Percentiles rank a stretch among this genome's conserved stretches.
phyloP scores from a whole-genome alignment of 2,329 filamentous ascomycete genomes.

The Pseudocercospora crystallina region DNA sequence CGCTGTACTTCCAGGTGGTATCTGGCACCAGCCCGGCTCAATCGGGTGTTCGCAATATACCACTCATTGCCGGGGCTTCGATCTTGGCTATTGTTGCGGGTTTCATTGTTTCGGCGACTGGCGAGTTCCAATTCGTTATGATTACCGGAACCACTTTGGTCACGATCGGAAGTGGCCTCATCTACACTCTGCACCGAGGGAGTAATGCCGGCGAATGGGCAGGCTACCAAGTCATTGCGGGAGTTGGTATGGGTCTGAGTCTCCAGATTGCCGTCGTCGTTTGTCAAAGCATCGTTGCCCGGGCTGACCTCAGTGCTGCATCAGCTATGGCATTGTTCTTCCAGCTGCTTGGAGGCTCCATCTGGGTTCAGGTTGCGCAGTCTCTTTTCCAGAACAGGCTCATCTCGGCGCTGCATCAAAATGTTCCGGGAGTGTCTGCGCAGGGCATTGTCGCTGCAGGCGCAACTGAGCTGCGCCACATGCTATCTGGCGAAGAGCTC shows the following conservation, averaged over 20 bases:
- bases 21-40: slow-evolving; percentile 43
- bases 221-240: slow-evolving; percentile 34
- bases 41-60: slow-evolving; percentile 46
- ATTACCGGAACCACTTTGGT: slow-evolving; percentile 8
- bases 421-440: slow-evolving; percentile 43
- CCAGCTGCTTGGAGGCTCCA: slow-evolving; percentile 42
- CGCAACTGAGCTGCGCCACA: slow-evolving; percentile 57
- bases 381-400: slow-evolving; percentile 44
- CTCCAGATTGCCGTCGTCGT: slow-evolving; percentile 43
- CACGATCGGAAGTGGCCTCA: slow-evolving; percentile 18
- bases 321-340: slow-evolving; percentile 42
- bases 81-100: slow-evolving; percentile 13
- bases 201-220: slow-evolving; percentile 32
- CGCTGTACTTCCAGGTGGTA: slow-evolving; percentile 48
- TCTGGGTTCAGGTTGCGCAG: slow-evolving; percentile 44
- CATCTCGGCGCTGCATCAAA: slow-evolving; percentile 37
- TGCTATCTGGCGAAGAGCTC: slow-evolving; percentile 51
- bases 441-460: slow-evolving; percentile 44
- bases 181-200: slow-evolving; percentile 25
- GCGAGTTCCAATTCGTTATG: slow-evolving; percentile 20
- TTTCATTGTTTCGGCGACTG: slow-evolving; percentile 2
- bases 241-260: slow-evolving; percentile 33
- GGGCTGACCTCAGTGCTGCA: slow-evolving; percentile 38
- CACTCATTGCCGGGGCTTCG: slow-evolving; percentile 15
- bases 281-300: slow-evolving; percentile 36